These are phyloP conservation scores for Cryoendolithus antarcticus DNA, from an alignment of 2,329 filamentous ascomycete genomes.

Conservation along the genomic window DNA sequence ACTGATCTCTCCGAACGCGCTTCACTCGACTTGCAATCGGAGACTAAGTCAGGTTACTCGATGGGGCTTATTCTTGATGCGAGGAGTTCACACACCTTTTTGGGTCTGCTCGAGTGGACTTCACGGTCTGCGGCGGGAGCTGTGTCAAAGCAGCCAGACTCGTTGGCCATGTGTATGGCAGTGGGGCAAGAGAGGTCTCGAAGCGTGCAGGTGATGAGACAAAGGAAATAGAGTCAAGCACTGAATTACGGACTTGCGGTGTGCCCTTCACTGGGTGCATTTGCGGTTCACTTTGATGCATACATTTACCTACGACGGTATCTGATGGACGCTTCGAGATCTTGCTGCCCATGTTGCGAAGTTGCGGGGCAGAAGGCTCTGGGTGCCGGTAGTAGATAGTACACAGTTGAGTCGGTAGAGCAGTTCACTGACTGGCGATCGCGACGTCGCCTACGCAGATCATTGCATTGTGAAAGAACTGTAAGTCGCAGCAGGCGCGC, in stretches of 20 bases:
- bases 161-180: conserved; percentile 20
- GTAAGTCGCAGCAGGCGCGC: too few relatives aligned
- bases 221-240: conserved; percentile 97
- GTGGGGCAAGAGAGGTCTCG: conserved; percentile 7
- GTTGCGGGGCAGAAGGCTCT: too few relatives aligned
- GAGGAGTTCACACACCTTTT: conserved; percentile 55
- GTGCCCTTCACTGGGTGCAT: conserved; percentile 34
- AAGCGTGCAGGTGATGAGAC: conserved; percentile 70
- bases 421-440: too few relatives aligned
- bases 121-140: conserved; percentile 29
- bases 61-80: conserved; percentile 99
- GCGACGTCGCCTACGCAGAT: too few relatives aligned
- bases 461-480: too few relatives aligned
- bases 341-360: not conserved
- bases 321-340: conserved; percentile 28
- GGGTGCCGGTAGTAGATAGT: too few relatives aligned
- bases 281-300: conserved; percentile 20
- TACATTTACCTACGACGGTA: conserved; percentile 33
- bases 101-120: conserved; percentile 29
- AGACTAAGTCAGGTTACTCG: conserved; percentile 64
- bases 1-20: conserved; percentile 6
- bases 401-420: too few relatives aligned
- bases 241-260: conserved; percentile 47
- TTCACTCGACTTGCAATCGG: conserved; percentile 14
- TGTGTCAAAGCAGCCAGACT: conserved; percentile 60